phyloP scores from a whole-genome alignment of 306 rosid species.

The Pterocarpus santalinus region DNA sequence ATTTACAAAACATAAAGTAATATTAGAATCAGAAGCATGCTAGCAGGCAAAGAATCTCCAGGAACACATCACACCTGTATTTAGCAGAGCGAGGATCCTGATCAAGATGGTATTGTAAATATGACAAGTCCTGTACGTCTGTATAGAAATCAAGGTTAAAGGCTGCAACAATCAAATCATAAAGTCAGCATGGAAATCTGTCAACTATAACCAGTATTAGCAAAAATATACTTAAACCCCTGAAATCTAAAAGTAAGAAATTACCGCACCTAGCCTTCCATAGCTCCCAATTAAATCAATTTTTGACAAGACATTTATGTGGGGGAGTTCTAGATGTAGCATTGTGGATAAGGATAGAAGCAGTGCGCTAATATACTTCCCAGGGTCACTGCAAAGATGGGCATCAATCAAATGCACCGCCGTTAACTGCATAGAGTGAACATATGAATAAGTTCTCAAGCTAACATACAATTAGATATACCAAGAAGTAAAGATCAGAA shows the following conservation, averaged over 20 bases:
- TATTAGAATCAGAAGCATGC: constrained; percentile 30
- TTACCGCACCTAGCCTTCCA: constrained; percentile 78
- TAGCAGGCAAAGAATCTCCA: constrained; percentile 35
- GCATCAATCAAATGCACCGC: constrained; percentile 96
- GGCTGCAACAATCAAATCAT: constrained; percentile 59
- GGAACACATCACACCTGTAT: constrained; percentile 70
- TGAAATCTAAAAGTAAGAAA: constrained; percentile 34
- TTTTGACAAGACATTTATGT: constrained; percentile 87
- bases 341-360: constrained; percentile 88
- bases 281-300: constrained; percentile 93
- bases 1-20: constrained; percentile 3
- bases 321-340: constrained; percentile 95
- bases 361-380: constrained; percentile 89
- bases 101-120: constrained; percentile 79
- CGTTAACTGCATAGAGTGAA: constrained; percentile 76
- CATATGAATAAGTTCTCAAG: constrained; percentile 47
- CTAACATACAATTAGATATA: constrained; percentile 36
- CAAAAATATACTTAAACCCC: constrained; percentile 21
- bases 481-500: constrained; percentile 39
- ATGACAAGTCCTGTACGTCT: constrained; percentile 90
- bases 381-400: constrained; percentile 97
- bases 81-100: constrained; percentile 88
- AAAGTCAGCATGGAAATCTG: constrained; percentile 44
- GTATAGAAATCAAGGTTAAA: constrained; percentile 95
- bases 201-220: constrained; percentile 35